A percentile compares a stretch with the other conserved stretches of the same genome.
These are phyloP conservation scores for Yamadazyma diospyri DNA, from an alignment of 1,139 yeast genomes.

Conservation along the genomic window DNA sequence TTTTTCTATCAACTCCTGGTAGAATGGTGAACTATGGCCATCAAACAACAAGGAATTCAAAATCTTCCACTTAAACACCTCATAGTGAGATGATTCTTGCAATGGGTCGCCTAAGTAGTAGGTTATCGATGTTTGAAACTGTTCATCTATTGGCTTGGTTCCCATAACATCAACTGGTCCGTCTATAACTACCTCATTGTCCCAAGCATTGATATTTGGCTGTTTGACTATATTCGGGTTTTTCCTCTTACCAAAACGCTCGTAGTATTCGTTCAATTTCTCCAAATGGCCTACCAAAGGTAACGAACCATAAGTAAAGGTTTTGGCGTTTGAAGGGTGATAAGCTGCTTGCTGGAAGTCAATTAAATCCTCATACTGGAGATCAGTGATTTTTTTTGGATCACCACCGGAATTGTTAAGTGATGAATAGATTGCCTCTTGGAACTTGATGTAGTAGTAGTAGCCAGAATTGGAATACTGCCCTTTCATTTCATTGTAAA, in stretches of 20 bases:
- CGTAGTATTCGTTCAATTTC: conserved; percentile 52
- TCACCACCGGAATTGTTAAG: conserved; percentile 94
- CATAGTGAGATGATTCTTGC: conserved; percentile 50
- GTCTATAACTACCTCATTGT: conserved; percentile 21
- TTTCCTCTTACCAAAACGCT: conserved; percentile 50
- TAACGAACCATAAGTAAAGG: conserved; percentile 84
- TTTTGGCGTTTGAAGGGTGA: conserved; percentile 86
- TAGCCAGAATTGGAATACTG: conserved; percentile 89
- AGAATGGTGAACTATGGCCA: conserved; percentile 90
- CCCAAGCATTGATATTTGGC: conserved; percentile 22
- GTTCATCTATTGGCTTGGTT: conserved; percentile 59
- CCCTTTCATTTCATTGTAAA: conserved; percentile 98
- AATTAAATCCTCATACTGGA: conserved; percentile 69
- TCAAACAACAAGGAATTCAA: conserved; percentile 73
- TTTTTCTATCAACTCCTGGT: conserved; percentile 77
- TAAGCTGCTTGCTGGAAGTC: conserved; percentile 73
- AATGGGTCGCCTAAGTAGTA: conserved; percentile 82
- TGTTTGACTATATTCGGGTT: conserved; percentile 22
- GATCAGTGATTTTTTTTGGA: conserved; percentile 72
- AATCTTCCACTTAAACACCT: conserved; percentile 70
- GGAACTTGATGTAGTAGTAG: conserved; percentile 78
- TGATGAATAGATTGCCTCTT: conserved; percentile 80
- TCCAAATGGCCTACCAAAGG: conserved; percentile 61
- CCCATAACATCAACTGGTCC: conserved; percentile 86
- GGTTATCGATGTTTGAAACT: conserved; percentile 76